Base-by-base conservation (phyloP, 768 basidiomycete genomes). In the Suillus cothurnatus region DNA sequence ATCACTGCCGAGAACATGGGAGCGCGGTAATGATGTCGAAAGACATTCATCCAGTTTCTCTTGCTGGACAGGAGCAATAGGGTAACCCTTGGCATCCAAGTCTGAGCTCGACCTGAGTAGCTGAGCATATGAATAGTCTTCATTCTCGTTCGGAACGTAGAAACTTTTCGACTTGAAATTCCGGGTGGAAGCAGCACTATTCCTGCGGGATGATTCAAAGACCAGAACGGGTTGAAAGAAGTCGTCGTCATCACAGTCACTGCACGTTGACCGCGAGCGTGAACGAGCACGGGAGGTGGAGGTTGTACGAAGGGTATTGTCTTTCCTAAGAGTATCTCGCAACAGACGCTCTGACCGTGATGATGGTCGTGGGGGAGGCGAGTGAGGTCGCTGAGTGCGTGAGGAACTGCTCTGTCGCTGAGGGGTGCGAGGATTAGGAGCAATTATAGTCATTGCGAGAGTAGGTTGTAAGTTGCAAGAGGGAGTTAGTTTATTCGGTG, bases 331-430 rank as follows among this genome's bases (percentile, higher is more conserved):
- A 12, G 87, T 82, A 67, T 87, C 82, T 60, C 87, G 79, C 58
- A 88, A 79, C 55, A 88, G 81, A 12, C 81, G 80, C 69, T 88
- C 84, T 5, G 85, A 86, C 63, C 85, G 80, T 41, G 83, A 84
- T 0, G 85, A 77, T 0, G 85, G 80, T 58, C 82, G 80, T 21
- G 74, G 73, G 9, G 72, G 71, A 56, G 73, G 70, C 26, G 73
- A 70, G 58, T 62, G 63, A 26, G 71, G 39, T 14, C 39, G 26
- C 14, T 38, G 63, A 0, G 4, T 28, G 34, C 49, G 60, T 2
- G 73, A 58, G 28, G 56, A 68, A 64, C 26, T 61, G 26, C 59
- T 59, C 32, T 3, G 64, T 39, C 6, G 70, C 26, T 0, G 70
- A 39, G 66, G 71, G 64, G 63, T 66, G 62, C 68, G 38, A 39